A percentile compares a stretch with the other conserved stretches of the same genome.
Conservation (phyloP, 106 monocot genomes). For the Dendrobium catenatum region DNA sequence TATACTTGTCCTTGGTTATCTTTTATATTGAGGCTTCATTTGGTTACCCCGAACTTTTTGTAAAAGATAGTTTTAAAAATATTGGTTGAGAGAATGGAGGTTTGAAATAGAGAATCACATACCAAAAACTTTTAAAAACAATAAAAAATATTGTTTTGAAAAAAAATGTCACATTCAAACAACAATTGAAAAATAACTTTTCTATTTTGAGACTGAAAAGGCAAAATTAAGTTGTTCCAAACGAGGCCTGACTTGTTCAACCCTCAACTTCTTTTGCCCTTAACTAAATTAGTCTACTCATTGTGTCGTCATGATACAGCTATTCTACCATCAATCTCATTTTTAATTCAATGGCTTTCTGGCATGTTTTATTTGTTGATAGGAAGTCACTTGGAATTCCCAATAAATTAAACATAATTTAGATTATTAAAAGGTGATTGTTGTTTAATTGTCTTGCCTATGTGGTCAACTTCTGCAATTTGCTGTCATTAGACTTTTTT, state of each 20-base stretch:
- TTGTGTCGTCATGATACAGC: background rate
- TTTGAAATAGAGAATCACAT: no score
- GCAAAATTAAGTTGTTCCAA: no score
- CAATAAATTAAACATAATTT: background rate
- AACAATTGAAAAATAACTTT: no score
- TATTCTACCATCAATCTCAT: background rate
- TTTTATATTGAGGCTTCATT: background rate
- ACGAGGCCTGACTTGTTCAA: background rate
- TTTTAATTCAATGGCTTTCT: background rate
- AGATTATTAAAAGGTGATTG: background rate
- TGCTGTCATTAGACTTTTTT: background rate
- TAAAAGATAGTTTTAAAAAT: no score
- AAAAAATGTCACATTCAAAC: no score
- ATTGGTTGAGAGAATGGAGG: no score
- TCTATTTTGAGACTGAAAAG: no score
- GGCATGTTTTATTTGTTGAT: background rate
- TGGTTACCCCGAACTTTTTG: no score
- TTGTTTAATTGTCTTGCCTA: no score
- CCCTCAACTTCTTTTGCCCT: background rate
- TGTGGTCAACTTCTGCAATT: background rate
- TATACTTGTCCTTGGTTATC: background rate
- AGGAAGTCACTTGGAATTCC: background rate
- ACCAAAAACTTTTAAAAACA: no score
- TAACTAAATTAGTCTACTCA: background rate
- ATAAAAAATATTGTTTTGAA: no score